Evolutionary conservation across 2,329 filamentous ascomycete species (phyloP).

Genomic region (Whalleya microplaca): DNA sequence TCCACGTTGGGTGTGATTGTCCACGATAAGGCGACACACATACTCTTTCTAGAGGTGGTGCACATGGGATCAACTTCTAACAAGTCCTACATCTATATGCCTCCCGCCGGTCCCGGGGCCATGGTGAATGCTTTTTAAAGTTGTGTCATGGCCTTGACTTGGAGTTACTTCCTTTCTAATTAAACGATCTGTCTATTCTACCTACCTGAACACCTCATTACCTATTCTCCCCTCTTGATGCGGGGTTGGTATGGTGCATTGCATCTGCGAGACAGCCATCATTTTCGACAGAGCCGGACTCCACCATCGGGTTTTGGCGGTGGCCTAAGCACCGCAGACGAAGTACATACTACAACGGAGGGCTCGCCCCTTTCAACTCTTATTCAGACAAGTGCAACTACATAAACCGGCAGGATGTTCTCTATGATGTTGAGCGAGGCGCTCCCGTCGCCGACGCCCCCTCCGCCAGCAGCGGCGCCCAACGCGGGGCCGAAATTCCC

Average conservation of each 20-base stretch:
- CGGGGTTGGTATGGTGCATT: not conserved
- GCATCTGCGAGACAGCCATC: not conserved
- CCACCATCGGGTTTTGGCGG: not conserved
- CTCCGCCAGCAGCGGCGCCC: constrained; percentile 12
- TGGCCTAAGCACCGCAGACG: not conserved
- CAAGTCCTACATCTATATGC: constrained; percentile 18
- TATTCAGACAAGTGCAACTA: not conserved
- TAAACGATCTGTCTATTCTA: not conserved
- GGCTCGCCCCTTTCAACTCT: not conserved
- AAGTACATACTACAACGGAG: not conserved
- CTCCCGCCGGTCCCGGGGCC: constrained; percentile 21
- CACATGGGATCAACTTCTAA: constrained; percentile 29
- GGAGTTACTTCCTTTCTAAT: not conserved
- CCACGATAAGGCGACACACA: constrained; percentile 22
- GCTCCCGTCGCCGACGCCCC: constrained; percentile 16
- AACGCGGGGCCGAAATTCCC: constrained; percentile 48
- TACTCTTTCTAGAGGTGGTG: constrained; percentile 16
- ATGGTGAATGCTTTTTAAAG: constrained; percentile 4
- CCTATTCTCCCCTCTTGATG: not conserved
- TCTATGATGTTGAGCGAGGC: constrained; percentile 34
- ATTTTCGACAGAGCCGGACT: constrained; percentile 1
- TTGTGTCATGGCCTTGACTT: not conserved
- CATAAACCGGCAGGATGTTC: constrained; percentile 24
- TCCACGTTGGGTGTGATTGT: constrained; percentile 5
- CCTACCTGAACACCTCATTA: too few species aligned